Percentiles rank a stretch among this genome's conserved stretches.
These are phyloP conservation scores for Starmera quercuum DNA, from an alignment of 805 yeast genomes.

Conservation along the genomic window DNA sequence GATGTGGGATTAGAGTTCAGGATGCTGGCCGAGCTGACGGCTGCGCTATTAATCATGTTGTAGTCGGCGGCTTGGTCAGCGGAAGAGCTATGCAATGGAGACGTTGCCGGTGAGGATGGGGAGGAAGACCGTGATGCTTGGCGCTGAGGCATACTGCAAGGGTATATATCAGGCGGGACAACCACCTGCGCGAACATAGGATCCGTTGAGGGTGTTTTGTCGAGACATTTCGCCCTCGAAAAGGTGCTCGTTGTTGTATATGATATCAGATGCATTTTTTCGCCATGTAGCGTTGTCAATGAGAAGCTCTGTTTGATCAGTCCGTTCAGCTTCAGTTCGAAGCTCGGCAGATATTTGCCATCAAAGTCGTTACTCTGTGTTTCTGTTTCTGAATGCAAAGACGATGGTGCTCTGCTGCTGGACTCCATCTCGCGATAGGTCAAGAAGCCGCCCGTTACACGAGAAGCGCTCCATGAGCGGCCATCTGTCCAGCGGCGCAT, in stretches of 20 bases:
- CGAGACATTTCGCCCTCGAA: constrained; percentile 19
- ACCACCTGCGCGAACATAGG: constrained; percentile 19
- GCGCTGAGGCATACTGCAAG: constrained; percentile 19
- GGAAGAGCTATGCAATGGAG: too few species aligned
- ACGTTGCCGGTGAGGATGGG: too few species aligned
- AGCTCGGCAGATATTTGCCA: constrained; percentile 11
- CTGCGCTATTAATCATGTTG: too few species aligned
- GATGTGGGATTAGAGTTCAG: too few species aligned
- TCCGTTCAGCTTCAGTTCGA: constrained; percentile 41
- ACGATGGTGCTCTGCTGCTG: constrained; percentile 4
- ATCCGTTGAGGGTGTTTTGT: constrained; percentile 38
- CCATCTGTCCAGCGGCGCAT: constrained; percentile 81
- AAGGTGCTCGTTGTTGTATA: constrained; percentile 32
- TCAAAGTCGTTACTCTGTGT: too few species aligned
- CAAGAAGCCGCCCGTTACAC: constrained; percentile 58
- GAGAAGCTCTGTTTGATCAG: constrained; percentile 60
- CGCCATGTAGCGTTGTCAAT: constrained; percentile 41
- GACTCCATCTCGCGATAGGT: constrained; percentile 56
- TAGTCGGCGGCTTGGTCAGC: too few species aligned
- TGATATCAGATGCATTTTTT: constrained; percentile 54
- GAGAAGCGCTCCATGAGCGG: constrained; percentile 62
- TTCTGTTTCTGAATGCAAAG: too few species aligned
- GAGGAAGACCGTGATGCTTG: constrained; percentile 4
- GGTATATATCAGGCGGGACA: constrained; percentile 29
- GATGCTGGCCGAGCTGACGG: too few species aligned